Percentiles rank a stretch among this genome's conserved stretches.
phyloP scores from a whole-genome alignment of 371 early-diverging fungal species.

The Lichtheimia corymbifera region DNA sequence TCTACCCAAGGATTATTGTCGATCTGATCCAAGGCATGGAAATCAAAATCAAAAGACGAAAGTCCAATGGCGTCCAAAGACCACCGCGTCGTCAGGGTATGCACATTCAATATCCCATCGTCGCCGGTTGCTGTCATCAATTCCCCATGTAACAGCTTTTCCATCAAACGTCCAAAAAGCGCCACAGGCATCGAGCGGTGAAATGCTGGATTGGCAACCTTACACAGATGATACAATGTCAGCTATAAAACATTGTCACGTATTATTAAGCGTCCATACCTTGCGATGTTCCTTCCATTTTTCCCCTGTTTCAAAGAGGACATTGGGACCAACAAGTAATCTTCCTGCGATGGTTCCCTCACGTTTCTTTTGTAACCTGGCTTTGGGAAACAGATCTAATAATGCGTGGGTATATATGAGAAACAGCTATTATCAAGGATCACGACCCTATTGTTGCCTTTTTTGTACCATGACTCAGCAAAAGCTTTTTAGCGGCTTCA shows the following conservation, averaged over 20 bases:
- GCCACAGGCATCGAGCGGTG: conserved; percentile 38
- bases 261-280: conserved; percentile 5
- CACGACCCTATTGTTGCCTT: conserved; percentile 4
- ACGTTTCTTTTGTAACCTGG: not conserved
- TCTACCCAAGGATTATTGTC: conserved; percentile 13
- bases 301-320: conserved; percentile 19
- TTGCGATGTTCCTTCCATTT: conserved; percentile 31
- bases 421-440: too few species aligned
- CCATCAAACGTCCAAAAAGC: conserved; percentile 28
- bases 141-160: conserved; percentile 19
- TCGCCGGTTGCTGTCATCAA: not conserved
- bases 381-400: conserved; percentile 32
- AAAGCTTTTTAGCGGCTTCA: conserved; percentile 16
- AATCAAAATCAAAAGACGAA: conserved; percentile 41
- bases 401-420: not conserved
- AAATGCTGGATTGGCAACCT: conserved; percentile 46
- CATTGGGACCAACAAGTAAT: conserved; percentile 23
- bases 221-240: not conserved
- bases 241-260: not conserved
- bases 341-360: conserved; percentile 9
- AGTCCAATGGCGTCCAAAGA: conserved; percentile 36
- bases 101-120: not conserved
- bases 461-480: conserved; percentile 12
- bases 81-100: conserved; percentile 19
- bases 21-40: conserved; percentile 13